Evolutionary conservation across 371 early-diverging fungal species (phyloP).

Genomic region (Mucor velutinosus): DNA sequence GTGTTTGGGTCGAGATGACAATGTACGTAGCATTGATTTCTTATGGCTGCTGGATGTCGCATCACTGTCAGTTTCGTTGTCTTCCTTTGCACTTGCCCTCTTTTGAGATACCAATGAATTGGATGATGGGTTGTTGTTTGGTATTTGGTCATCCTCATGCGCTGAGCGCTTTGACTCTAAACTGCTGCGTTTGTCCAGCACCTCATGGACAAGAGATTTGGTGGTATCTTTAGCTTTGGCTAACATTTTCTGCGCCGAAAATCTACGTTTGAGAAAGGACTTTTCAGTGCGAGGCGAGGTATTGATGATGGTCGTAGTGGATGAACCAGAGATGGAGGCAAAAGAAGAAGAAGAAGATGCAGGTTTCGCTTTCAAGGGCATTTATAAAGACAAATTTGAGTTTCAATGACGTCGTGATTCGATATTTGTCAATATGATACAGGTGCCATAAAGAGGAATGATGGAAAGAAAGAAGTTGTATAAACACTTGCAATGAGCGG

Average conservation of each 20-base stretch:
- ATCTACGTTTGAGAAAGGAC: background rate
- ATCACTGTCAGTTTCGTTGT: background rate
- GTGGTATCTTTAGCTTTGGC: slow-evolving; percentile 24
- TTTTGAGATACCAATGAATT: background rate
- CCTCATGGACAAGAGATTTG: slow-evolving; percentile 16
- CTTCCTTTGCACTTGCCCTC: background rate
- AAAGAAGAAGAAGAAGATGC: slow-evolving; percentile 2
- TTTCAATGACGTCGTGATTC: background rate
- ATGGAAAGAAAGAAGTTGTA: background rate
- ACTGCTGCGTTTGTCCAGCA: slow-evolving; percentile 13
- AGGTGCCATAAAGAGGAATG: background rate
- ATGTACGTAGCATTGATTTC: background rate
- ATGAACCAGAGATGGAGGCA: background rate
- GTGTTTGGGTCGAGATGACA: slow-evolving; percentile 1
- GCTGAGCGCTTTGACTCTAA: slow-evolving; percentile 12
- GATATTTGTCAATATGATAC: background rate
- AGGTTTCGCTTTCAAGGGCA: background rate
- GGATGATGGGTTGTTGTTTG: background rate
- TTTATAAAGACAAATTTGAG: background rate
- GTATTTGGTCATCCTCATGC: background rate
- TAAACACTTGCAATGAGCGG: background rate
- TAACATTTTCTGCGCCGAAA: slow-evolving; percentile 17
- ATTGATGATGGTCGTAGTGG: background rate
- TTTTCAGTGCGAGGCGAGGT: background rate
- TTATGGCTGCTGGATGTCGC: background rate